Conservation (phyloP, 345 rosid genomes). For the Eutrema yunnanense region DNA sequence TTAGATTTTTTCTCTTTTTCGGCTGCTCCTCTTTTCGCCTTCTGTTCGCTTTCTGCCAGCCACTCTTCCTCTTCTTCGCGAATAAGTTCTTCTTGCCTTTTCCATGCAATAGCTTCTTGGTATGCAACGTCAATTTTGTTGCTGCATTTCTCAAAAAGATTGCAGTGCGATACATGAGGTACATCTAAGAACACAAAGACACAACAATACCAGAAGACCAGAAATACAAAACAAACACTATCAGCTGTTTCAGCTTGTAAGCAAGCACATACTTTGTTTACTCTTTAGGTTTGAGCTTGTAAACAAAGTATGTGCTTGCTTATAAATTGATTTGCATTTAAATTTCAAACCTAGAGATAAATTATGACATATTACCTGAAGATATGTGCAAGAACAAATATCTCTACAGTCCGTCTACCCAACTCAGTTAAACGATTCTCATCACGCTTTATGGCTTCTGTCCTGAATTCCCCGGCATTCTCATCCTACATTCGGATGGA, state of each 20-base stretch:
- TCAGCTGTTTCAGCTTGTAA: background rate
- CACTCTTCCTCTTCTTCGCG: conserved; percentile 93
- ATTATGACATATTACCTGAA: conserved; percentile 50
- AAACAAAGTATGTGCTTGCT: conserved; percentile 1
- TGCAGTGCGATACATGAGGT: no score
- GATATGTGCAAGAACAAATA: conserved; percentile 83
- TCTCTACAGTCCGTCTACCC: conserved; percentile 89
- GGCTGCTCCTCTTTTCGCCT: conserved; percentile 58
- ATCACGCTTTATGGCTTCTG: conserved; percentile 72
- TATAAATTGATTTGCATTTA: background rate
- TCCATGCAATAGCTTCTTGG: conserved; percentile 91
- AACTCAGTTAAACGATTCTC: conserved; percentile 88
- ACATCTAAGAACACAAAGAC: background rate
- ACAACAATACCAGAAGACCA: conserved; percentile 12
- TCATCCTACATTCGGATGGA: conserved; percentile 43
- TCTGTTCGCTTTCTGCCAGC: conserved; percentile 76
- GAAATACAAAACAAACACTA: conserved; percentile 8
- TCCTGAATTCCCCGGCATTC: conserved; percentile 67
- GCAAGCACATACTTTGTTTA: no score
- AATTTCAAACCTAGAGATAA: background rate
- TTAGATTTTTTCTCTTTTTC: conserved; percentile 82
- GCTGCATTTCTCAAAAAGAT: conserved; percentile 42
- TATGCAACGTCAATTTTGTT: conserved; percentile 84
- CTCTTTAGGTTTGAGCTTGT: background rate
- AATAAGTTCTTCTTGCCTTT: conserved; percentile 91